A percentile compares a stretch with the other conserved stretches of the same genome.
phyloP scores from a whole-genome alignment of 2,329 filamentous ascomycete genomes.

The Penicillium sp. region DNA sequence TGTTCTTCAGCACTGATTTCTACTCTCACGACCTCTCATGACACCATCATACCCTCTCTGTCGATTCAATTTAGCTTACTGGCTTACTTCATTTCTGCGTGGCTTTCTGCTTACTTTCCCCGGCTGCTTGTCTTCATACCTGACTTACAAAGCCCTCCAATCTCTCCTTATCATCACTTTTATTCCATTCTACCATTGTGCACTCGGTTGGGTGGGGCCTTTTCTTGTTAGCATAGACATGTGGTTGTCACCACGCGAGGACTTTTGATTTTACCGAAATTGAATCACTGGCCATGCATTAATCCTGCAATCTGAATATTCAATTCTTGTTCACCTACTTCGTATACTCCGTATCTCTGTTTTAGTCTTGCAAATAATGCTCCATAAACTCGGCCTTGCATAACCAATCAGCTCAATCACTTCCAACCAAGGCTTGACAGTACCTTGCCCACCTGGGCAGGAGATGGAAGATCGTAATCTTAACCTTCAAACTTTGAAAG shows the following conservation, averaged over 20 bases:
- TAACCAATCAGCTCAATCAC: no score
- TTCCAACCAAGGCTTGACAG: no score
- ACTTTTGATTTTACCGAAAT: background rate
- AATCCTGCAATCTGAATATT: background rate
- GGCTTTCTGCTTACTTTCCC: background rate
- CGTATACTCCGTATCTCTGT: no score
- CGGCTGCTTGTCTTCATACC: background rate
- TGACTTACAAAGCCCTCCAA: background rate
- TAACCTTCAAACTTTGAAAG: background rate
- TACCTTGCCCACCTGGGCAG: no score
- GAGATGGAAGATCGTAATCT: background rate
- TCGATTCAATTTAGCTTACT: background rate
- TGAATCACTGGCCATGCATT: background rate
- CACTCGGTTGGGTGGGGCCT: background rate
- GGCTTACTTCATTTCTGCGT: background rate
- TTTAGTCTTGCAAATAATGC: no score
- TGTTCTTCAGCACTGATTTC: background rate
- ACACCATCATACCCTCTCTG: constrained; percentile 5
- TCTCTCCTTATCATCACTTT: background rate
- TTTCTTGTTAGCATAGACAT: background rate
- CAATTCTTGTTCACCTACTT: no score
- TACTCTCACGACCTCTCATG: constrained; percentile 7
- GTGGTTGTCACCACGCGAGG: background rate
- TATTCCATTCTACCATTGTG: background rate
- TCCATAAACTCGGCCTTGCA: no score